Percentiles rank a stretch among this genome's conserved stretches.
phyloP scores from a whole-genome alignment of 2,329 filamentous ascomycete species.

The Xylariales sp. region DNA sequence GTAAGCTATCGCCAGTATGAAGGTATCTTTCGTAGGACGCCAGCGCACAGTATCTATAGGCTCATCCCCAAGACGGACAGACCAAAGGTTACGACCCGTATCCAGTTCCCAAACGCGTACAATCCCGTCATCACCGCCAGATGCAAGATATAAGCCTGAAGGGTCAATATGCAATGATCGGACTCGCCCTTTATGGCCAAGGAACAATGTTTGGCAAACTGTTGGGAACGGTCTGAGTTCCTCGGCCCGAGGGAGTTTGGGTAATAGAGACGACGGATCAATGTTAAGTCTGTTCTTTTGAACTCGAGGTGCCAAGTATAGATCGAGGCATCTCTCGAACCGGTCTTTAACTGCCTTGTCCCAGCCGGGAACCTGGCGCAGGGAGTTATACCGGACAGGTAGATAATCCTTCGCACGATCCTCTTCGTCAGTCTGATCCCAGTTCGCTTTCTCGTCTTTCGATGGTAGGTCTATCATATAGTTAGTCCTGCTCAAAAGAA shows the following conservation, averaged over 20 bases:
- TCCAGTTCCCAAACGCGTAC: constrained; percentile 85
- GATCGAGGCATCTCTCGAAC: constrained; percentile 90
- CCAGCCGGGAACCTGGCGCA: constrained; percentile 91
- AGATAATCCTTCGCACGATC: constrained; percentile 88
- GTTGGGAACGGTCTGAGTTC: constrained; percentile 95
- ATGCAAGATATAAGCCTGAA: constrained; percentile 78
- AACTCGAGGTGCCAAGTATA: constrained; percentile 90
- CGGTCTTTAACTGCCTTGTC: constrained; percentile 88
- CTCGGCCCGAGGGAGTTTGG: constrained; percentile 87
- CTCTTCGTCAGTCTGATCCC: constrained; percentile 83
- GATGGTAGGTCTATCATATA: too few species aligned
- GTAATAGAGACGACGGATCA: constrained; percentile 85
- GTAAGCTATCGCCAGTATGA: constrained; percentile 76
- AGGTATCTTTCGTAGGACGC: constrained; percentile 77
- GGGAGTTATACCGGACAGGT: constrained; percentile 73
- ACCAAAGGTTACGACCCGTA: constrained; percentile 81
- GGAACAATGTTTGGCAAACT: constrained; percentile 79
- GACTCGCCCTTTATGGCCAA: constrained; percentile 83
- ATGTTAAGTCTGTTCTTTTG: constrained; percentile 94
- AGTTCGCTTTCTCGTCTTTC: constrained; percentile 74
- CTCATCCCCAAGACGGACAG: constrained; percentile 68
- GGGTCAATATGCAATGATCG: constrained; percentile 82
- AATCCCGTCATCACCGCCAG: constrained; percentile 89
- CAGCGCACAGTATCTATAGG: constrained; percentile 84
- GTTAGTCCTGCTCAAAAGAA: too few species aligned